Evolutionary conservation across 2,329 filamentous ascomycete species (phyloP).

Genomic region (Colletotrichum caudatum): DNA sequence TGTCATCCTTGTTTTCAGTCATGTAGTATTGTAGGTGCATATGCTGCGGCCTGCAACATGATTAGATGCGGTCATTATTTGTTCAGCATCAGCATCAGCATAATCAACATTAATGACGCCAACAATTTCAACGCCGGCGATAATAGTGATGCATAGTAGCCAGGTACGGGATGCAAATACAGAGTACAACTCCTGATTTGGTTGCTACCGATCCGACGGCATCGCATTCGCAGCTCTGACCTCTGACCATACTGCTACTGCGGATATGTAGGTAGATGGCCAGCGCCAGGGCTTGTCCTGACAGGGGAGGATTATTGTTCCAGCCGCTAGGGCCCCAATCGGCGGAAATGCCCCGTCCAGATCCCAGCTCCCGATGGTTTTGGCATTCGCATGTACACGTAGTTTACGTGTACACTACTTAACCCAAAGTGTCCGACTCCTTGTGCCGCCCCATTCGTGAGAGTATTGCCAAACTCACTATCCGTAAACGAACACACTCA

Average conservation of each 20-base stretch:
- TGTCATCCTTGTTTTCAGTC: background rate
- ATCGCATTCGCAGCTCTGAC: background rate
- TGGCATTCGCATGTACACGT: background rate
- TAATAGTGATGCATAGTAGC: background rate
- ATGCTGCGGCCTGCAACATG: conserved; percentile 17
- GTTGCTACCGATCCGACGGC: background rate
- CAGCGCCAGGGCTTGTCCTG: conserved; percentile 1
- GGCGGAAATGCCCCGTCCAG: conserved; percentile 7
- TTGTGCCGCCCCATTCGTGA: background rate
- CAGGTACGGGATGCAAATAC: background rate
- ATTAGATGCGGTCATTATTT: conserved; percentile 4
- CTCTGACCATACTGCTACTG: no score
- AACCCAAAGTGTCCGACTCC: background rate
- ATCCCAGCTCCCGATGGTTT: background rate
- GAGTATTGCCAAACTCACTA: background rate
- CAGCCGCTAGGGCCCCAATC: conserved; percentile 11
- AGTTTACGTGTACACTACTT: background rate
- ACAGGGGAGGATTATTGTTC: background rate
- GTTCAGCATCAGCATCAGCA: background rate
- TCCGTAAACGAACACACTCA: background rate
- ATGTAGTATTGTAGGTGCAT: no score
- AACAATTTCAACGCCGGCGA: no score
- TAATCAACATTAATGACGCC: background rate
- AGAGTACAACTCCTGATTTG: background rate
- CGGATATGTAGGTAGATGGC: background rate